These are phyloP conservation scores for Aureobasidium zeae DNA, from an alignment of 2,329 filamentous ascomycete species.

Conservation along the genomic window DNA sequence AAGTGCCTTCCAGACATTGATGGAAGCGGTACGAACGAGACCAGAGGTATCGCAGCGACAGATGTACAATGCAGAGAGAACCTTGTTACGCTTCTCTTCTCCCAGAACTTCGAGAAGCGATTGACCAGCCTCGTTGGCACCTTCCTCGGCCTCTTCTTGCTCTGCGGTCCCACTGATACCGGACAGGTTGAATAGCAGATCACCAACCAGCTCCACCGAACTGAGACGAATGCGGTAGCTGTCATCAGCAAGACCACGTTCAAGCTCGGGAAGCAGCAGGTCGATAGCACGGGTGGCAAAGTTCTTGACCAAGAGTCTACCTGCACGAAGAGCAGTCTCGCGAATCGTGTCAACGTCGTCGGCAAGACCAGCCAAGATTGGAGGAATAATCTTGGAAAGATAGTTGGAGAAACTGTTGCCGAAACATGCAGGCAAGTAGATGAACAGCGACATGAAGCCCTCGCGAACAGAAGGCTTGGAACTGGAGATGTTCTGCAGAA, in stretches of 20 bases:
- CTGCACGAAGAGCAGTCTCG: conserved; percentile 89
- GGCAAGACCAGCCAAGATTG: conserved; percentile 85
- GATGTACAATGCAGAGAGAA: conserved; percentile 93
- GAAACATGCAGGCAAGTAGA: conserved; percentile 97
- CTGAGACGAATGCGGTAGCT: conserved; percentile 96
- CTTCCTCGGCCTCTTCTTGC: conserved; percentile 69
- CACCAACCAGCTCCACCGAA: conserved; percentile 93
- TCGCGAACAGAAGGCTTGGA: conserved; percentile 84
- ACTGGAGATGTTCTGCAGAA: conserved; percentile 90
- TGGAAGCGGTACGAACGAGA: conserved; percentile 78
- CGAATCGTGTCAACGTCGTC: conserved; percentile 95
- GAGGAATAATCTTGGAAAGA: conserved; percentile 87
- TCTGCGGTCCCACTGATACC: conserved; percentile 76
- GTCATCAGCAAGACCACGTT: conserved; percentile 93
- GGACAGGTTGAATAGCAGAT: conserved; percentile 93
- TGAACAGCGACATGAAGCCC: conserved; percentile 99
- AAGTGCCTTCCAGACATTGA: conserved; percentile 93
- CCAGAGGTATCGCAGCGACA: conserved; percentile 95
- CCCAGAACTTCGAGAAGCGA: conserved; percentile 92
- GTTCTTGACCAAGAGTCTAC: conserved; percentile 93
- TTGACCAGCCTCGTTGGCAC: conserved; percentile 74
- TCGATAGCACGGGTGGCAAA: conserved; percentile 94
- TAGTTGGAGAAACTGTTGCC: conserved; percentile 98
- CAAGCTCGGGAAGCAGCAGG: conserved; percentile 83
- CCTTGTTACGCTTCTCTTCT: conserved; percentile 92